These are phyloP conservation scores for Paramecium caudatum DNA, from an alignment of 73 alveolate genomes.

Conservation along the genomic window DNA sequence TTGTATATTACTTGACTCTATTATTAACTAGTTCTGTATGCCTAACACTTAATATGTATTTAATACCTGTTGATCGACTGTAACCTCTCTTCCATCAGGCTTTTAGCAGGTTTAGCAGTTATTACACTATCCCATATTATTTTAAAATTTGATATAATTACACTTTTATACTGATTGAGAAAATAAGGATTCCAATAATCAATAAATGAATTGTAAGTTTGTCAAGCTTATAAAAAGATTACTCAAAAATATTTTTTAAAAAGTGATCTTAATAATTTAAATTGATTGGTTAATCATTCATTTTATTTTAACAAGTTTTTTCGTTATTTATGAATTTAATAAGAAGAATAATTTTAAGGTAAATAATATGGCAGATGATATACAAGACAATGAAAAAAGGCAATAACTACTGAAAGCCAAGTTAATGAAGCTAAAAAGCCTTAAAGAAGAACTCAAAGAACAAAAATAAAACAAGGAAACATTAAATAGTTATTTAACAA, in stretches of 20 bases:
- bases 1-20: not conserved
- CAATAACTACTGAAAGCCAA: not conserved
- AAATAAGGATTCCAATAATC: no score
- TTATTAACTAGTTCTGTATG: conserved; percentile 51
- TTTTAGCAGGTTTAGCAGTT: conserved; percentile 58
- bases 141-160: conserved; percentile 10
- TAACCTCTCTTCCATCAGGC: conserved; percentile 3
- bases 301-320: no score
- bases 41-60: not conserved
- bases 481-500: not conserved
- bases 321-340: no score
- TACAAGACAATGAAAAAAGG: not conserved
- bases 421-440: not conserved
- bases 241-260: no score
- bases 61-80: conserved; percentile 9
- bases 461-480: not conserved
- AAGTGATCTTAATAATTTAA: no score
- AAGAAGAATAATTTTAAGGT: no score
- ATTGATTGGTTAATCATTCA: no score
- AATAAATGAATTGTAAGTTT: no score
- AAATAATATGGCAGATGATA: conserved; percentile 60
- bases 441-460: conserved; percentile 43
- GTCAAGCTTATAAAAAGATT: no score
- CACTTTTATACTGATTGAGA: no score
- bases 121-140: conserved; percentile 58